phyloP scores from a whole-genome alignment of 208 protist species.

The Wallacemonas sp. region DNA sequence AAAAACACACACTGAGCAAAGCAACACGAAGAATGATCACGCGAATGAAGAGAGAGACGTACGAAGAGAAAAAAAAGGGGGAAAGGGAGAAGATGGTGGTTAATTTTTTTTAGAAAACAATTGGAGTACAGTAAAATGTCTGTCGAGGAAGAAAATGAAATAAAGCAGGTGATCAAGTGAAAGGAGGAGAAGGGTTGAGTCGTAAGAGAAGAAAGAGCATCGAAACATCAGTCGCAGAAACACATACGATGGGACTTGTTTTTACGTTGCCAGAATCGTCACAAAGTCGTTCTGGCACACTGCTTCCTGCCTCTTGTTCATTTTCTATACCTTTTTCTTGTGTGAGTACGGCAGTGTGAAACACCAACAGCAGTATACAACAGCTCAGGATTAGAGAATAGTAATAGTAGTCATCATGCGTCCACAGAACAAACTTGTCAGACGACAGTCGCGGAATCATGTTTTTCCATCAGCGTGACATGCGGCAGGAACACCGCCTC shows the following conservation, averaged over 20 bases:
- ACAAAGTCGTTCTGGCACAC: neutral
- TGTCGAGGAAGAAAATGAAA: conserved; percentile 9
- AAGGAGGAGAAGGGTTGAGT: neutral
- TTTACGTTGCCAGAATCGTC: too few relatives aligned
- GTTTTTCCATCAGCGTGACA: conserved; percentile 61
- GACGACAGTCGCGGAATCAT: conserved; percentile 36
- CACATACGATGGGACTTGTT: too few relatives aligned
- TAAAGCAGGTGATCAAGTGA: neutral
- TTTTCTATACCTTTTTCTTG: conserved; percentile 17
- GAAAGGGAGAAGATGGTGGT: conserved; percentile 15
- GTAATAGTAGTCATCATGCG: too few relatives aligned
- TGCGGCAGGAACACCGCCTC: conserved; percentile 50
- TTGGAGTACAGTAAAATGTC: too few relatives aligned
- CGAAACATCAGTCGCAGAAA: too few relatives aligned
- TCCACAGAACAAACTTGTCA: too few relatives aligned
- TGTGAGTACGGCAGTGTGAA: too few relatives aligned
- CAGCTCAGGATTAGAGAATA: too few relatives aligned
- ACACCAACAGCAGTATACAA: too few relatives aligned
- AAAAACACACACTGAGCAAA: too few relatives aligned
- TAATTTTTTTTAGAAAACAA: too few relatives aligned
- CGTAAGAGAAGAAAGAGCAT: neutral
- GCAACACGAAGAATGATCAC: conserved; percentile 1
- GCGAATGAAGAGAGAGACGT: conserved; percentile 16
- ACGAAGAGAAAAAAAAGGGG: conserved; percentile 14
- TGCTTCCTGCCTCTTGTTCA: too few relatives aligned